These are phyloP conservation scores for Boletus sp. DNA, from an alignment of 1,284 basidiomycete species.

Conservation along the genomic window DNA sequence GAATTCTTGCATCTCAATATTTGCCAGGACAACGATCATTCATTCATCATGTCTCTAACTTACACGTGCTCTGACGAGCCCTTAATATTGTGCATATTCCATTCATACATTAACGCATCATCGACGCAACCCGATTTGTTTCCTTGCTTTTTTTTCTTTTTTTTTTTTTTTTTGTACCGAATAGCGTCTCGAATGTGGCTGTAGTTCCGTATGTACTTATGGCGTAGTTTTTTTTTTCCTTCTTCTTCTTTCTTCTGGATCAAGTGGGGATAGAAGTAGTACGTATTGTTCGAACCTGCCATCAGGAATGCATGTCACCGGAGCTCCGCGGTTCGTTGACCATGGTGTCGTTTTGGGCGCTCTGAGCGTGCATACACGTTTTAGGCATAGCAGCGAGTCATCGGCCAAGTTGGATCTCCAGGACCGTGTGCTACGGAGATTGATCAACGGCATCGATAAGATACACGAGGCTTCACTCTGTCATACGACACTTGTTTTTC, in stretches of 20 bases:
- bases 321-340: conserved; percentile 31
- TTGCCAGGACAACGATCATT: conserved; percentile 37
- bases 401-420: conserved; percentile 23
- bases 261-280: conserved; percentile 20
- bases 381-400: conserved; percentile 16
- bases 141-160: too few relatives aligned
- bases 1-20: conserved; percentile 34
- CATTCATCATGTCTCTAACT: conserved; percentile 34
- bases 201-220: conserved; percentile 31
- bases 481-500: too few relatives aligned
- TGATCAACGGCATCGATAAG: conserved; percentile 32
- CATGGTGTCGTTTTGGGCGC: not conserved
- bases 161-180: conserved; percentile 26
- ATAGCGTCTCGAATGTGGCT: conserved; percentile 24
- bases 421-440: conserved; percentile 13
- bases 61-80: conserved; percentile 31
- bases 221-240: conserved; percentile 6
- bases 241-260: conserved; percentile 11
- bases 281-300: conserved; percentile 15
- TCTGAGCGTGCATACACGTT: too few relatives aligned
- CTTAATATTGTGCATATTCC: conserved; percentile 38
- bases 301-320: conserved; percentile 17
- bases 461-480: conserved; percentile 27
- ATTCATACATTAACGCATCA: conserved; percentile 33
- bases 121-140: conserved; percentile 27